Evolutionary conservation across 805 yeast species (phyloP).

Genomic region (Sugiyamaella valdiviana): DNA sequence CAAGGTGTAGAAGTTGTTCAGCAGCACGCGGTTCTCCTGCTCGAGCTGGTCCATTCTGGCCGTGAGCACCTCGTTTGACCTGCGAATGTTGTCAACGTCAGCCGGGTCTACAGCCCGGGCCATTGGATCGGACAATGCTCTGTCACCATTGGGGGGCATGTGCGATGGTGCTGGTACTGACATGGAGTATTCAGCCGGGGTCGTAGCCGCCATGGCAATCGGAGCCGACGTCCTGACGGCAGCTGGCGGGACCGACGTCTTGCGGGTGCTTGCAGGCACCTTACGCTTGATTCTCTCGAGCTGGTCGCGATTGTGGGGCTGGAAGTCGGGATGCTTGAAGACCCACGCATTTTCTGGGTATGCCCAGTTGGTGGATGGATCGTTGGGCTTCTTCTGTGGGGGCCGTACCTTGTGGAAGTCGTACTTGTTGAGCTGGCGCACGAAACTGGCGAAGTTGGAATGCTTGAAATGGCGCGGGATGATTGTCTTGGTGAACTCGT

Average conservation of each 20-base stretch:
- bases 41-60: conserved; percentile 8
- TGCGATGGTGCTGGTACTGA: no score
- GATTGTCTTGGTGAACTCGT: conserved; percentile 81
- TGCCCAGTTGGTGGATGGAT: conserved; percentile 4
- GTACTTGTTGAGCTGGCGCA: conserved; percentile 90
- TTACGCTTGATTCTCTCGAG: conserved; percentile 84
- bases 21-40: conserved; percentile 1
- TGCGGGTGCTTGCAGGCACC: conserved; percentile 37
- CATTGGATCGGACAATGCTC: no score
- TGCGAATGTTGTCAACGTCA: conserved; percentile 3
- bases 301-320: conserved; percentile 65
- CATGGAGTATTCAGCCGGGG: no score
- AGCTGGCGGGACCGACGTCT: no score
- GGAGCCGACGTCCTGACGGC: background rate
- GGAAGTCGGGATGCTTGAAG: conserved; percentile 86
- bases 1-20: background rate
- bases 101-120: no score
- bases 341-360: conserved; percentile 66
- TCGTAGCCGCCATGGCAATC: background rate
- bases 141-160: no score
- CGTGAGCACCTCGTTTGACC: conserved; percentile 3
- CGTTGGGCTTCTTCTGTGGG: background rate
- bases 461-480: conserved; percentile 93
- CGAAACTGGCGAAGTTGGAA: conserved; percentile 89
- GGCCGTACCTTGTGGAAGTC: conserved; percentile 91